Percentiles rank a stretch among this genome's conserved stretches.
These are phyloP conservation scores for Corymbia maculata DNA, from an alignment of 345 rosid species.

Conservation along the genomic window DNA sequence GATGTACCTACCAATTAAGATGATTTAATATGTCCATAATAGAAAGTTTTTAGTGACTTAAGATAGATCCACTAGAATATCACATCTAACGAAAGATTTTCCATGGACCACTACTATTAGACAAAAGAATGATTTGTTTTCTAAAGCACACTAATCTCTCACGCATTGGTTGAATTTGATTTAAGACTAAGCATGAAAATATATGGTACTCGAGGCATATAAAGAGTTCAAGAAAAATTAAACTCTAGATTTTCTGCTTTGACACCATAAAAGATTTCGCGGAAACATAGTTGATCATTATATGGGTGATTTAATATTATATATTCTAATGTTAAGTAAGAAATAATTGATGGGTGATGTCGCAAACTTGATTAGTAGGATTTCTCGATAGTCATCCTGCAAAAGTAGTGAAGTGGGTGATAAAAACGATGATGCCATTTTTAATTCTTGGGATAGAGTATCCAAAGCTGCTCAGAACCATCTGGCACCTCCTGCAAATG, in stretches of 20 bases:
- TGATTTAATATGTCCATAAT: not conserved
- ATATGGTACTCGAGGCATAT: not conserved
- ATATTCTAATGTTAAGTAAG: not conserved
- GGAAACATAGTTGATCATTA: too few species aligned
- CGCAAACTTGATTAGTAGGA: not conserved
- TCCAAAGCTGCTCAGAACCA: not conserved
- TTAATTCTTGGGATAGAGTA: not conserved
- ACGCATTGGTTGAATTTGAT: not conserved
- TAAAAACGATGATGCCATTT: not conserved
- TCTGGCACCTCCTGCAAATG: not conserved
- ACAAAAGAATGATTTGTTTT: not conserved
- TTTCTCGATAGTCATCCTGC: not conserved
- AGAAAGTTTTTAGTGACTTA: not conserved
- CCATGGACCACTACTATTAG: not conserved
- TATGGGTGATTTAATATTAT: not conserved
- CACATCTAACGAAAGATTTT: not conserved
- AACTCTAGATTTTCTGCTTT: fast-evolving
- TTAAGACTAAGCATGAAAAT: not conserved
- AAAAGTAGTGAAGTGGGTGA: not conserved
- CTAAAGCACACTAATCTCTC: not conserved
- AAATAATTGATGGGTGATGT: not conserved
- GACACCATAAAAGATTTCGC: fast-evolving
- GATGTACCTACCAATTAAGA: not conserved
- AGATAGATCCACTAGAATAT: not conserved
- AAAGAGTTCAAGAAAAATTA: not conserved